phyloP scores from a whole-genome alignment of 371 early-diverging fungal genomes.

The Rhizopus microsporus region DNA sequence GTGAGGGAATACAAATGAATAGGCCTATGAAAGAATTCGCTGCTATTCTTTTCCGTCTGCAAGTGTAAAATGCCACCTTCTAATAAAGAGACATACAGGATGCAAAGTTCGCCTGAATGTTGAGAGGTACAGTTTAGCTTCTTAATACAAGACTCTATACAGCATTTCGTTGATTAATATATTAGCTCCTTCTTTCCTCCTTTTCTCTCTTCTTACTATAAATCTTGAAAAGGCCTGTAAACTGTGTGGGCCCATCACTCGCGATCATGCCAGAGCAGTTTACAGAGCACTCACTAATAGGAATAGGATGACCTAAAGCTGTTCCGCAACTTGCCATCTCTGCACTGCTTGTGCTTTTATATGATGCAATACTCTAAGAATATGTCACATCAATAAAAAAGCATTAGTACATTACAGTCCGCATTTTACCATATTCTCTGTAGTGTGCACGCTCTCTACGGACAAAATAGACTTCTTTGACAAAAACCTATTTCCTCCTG shows the following conservation, averaged over 20 bases:
- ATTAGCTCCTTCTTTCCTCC: no score
- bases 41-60: constrained; percentile 24
- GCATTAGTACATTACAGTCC: not conserved
- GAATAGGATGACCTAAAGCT: constrained; percentile 20
- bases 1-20: constrained; percentile 26
- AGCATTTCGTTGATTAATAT: no score
- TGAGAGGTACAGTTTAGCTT: constrained; percentile 25
- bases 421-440: constrained; percentile 2
- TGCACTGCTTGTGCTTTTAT: not conserved
- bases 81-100: constrained; percentile 19
- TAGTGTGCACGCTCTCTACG: not conserved
- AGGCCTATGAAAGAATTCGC: constrained; percentile 21
- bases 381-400: not conserved
- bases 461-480: constrained; percentile 17
- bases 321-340: constrained; percentile 1
- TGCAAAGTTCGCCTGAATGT: constrained; percentile 17
- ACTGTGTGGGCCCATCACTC: constrained; percentile 8
- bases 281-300: constrained; percentile 23
- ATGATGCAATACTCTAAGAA: not conserved
- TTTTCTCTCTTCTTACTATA: constrained; percentile 14
- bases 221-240: constrained; percentile 22
- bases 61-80: constrained; percentile 22
- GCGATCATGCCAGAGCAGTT: constrained; percentile 14
- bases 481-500: not conserved
- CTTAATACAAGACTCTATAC: constrained; percentile 22